Conservation (phyloP, 1,139 yeast genomes). For the Hyphopichia pseudoburtonii region DNA sequence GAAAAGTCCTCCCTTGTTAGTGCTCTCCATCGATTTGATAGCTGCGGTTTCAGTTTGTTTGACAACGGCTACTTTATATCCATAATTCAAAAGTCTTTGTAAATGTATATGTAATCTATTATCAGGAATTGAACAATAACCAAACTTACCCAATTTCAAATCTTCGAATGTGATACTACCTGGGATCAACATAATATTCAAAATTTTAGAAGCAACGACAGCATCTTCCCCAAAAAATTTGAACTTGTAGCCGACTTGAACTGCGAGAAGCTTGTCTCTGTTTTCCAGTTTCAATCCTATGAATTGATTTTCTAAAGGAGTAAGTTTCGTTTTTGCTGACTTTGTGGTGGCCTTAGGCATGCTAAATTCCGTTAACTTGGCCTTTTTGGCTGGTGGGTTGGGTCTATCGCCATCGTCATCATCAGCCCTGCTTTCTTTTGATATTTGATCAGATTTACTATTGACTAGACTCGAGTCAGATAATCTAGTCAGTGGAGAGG, state of each 20-base stretch:
- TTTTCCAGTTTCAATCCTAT: slow-evolving; percentile 59
- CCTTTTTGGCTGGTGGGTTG: not conserved
- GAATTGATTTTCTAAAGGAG: slow-evolving; percentile 82
- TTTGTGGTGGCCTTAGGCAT: not conserved
- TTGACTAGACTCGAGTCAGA: no score
- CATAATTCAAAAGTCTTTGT: slow-evolving; percentile 60
- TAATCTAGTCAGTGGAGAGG: no score
- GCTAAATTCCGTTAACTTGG: not conserved
- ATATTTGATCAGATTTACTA: no score
- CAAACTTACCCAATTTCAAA: slow-evolving; percentile 58
- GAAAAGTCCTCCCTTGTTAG: slow-evolving; percentile 54
- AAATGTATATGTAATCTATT: slow-evolving; percentile 71
- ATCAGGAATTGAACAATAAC: slow-evolving; percentile 85
- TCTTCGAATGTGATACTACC: slow-evolving; percentile 58
- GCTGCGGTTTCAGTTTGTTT: slow-evolving; percentile 85
- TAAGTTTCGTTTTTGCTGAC: slow-evolving; percentile 25
- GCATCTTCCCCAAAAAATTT: slow-evolving; percentile 89
- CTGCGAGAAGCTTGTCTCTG: slow-evolving; percentile 66
- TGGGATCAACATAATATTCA: slow-evolving; percentile 71
- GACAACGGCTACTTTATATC: slow-evolving; percentile 81
- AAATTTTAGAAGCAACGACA: slow-evolving; percentile 56
- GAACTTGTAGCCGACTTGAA: slow-evolving; percentile 91
- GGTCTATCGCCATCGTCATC: not conserved
- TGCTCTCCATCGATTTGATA: slow-evolving; percentile 50
- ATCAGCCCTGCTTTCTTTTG: not conserved